Conservation (phyloP, 2,329 filamentous ascomycete species). For the Stachybotrys chartarum region DNA sequence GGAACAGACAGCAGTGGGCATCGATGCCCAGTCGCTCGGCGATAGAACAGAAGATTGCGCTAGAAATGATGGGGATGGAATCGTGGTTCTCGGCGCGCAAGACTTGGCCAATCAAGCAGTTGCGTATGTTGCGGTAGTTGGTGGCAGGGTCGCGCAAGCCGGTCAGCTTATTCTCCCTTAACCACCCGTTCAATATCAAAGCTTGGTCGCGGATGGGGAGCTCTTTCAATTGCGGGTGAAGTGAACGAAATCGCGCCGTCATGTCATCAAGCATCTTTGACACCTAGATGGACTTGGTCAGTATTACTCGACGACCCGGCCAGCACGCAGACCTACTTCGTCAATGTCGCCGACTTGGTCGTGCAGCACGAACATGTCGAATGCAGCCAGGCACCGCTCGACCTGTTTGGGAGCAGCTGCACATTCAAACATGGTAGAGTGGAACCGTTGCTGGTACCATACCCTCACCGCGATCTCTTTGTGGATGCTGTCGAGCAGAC, state of each 20-base stretch:
- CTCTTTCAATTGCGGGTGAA: conserved; percentile 44
- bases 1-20: conserved; percentile 73
- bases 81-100: conserved; percentile 66
- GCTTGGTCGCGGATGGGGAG: conserved; percentile 62
- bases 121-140: conserved; percentile 73
- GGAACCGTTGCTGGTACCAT: conserved; percentile 47
- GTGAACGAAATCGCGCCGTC: conserved; percentile 45
- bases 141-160: conserved; percentile 58
- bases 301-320: background rate
- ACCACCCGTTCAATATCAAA: conserved; percentile 58
- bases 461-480: conserved; percentile 69
- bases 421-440: background rate
- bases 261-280: conserved; percentile 58
- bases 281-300: conserved; percentile 35
- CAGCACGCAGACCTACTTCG: conserved; percentile 42
- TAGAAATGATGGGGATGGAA: conserved; percentile 79
- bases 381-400: conserved; percentile 52
- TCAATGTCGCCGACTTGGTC: conserved; percentile 66
- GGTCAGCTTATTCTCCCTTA: conserved; percentile 60
- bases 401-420: background rate
- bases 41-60: conserved; percentile 77
- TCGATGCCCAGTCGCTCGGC: conserved; percentile 68
- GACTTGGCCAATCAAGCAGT: conserved; percentile 81
- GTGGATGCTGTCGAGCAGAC: conserved; percentile 72
- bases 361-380: conserved; percentile 82